Evolutionary conservation across 257 asterid species (phyloP), one percentile per base, ranked within the genome.

Genomic region (Paulownia fortunei): DNA sequence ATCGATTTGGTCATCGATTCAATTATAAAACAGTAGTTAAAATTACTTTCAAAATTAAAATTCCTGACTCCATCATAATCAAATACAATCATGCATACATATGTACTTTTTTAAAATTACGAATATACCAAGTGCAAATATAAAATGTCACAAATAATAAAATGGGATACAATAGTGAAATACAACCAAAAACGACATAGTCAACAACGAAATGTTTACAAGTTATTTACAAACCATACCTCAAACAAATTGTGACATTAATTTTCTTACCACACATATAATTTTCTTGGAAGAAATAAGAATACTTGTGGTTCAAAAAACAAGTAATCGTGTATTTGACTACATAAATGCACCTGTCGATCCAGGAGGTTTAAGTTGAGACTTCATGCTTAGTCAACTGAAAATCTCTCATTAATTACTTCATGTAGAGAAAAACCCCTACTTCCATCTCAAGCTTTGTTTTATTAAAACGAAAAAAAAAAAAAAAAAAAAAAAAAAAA

Each of bases 251-350:
- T 59, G 36, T 46, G 41, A 58, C 13, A 42, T 6, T 3, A 42
- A 42, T 6, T 23, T 54, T 66, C 6, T 67, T 37, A 66, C 39
- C 47, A 16, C 15, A n/a, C 16, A 66, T 18, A 19, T 8, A 70
- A 77, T 63, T 59, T 56, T 21, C 32, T 47, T 32, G 21, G 37
- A 44, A 44, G 51, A 44, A 5, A 7, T 8, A 36, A 26, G 47
- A 71, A 60, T 44, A 46, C 71, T 65, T 73, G 76, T 21, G 66
- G 56, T 34, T 56, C 49, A 73, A 55, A 65, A 12, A 66, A 73
- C 55, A 54, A 16, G 79, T 61, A 79, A 79, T 73, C 80, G 60
- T 80, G 76, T 42, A 73, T 26, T 64, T 63, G 83, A 80, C 64
- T 65, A 4, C 76, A 80, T n/a, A 59, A 41, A 6, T 72, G 64